Percentiles rank a stretch among this genome's conserved stretches.
Conservation (phyloP, 169 alveolate genomes). For the Blepharisma undulans region DNA sequence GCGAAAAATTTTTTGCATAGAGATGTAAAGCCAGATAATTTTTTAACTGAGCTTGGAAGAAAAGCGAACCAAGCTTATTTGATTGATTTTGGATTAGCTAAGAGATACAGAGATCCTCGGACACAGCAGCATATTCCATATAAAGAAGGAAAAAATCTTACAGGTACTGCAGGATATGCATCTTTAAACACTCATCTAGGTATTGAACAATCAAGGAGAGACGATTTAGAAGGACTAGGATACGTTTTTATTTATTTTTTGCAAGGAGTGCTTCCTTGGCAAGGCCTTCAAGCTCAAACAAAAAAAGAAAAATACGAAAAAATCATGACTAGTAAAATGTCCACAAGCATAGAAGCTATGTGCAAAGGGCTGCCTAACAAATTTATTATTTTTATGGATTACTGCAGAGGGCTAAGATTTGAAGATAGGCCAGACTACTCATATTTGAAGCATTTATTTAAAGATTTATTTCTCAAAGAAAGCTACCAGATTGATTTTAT, state of each 20-base stretch:
- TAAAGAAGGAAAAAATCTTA: conserved; percentile 76
- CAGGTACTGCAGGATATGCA: conserved; percentile 87
- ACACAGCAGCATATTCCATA: conserved; percentile 84
- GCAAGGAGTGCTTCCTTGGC: conserved; percentile 84
- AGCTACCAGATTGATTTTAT: conserved; percentile 5
- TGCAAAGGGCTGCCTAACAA: conserved; percentile 70
- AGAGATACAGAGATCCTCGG: conserved; percentile 73
- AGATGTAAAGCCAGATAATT: conserved; percentile 77
- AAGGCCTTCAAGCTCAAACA: conserved; percentile 43
- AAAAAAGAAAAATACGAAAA: conserved; percentile 32
- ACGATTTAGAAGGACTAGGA: conserved; percentile 83
- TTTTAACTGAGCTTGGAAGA: conserved; percentile 64
- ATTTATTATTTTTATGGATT: conserved; percentile 56
- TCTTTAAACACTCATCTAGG: conserved; percentile 81
- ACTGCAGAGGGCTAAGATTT: conserved; percentile 63
- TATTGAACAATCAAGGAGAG: conserved; percentile 85
- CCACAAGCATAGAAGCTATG: conserved; percentile 64
- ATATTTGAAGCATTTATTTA: conserved; percentile 36
- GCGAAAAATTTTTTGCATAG: conserved; percentile 70
- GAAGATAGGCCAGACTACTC: conserved; percentile 83
- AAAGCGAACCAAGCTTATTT: conserved; percentile 64
- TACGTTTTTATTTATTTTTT: conserved; percentile 80
- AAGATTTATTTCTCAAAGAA: not conserved
- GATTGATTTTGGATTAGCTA: conserved; percentile 84
- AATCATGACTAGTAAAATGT: conserved; percentile 70